Conservation (phyloP, 2,329 filamentous ascomycete species). For the Fusarium phyllophilum region DNA sequence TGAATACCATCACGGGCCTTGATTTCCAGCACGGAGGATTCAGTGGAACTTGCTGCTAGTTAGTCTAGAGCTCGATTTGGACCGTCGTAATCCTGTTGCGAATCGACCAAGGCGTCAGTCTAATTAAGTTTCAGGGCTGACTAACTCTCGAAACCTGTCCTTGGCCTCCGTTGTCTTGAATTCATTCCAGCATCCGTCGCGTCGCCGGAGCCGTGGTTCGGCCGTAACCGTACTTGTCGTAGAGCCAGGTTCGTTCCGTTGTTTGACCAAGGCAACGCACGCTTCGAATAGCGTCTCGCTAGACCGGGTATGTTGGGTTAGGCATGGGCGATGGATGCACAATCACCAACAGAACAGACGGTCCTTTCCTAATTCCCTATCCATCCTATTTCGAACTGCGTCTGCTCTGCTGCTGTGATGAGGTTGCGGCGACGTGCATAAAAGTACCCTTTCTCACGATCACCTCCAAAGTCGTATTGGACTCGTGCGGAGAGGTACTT, state of each 20-base stretch:
- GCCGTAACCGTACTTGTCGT: constrained; percentile 10
- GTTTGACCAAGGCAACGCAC: neutral
- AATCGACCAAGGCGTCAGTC: constrained; percentile 8
- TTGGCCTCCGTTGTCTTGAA: neutral
- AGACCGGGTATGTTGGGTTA: neutral
- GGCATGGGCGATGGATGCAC: neutral
- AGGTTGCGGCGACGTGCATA: constrained; percentile 15
- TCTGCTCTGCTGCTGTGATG: constrained; percentile 12
- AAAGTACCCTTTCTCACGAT: constrained; percentile 6
- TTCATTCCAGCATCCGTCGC: constrained; percentile 19
- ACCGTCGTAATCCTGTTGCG: neutral
- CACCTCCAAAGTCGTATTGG: neutral
- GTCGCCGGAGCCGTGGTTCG: constrained; percentile 15
- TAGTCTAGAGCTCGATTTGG: constrained; percentile 5
- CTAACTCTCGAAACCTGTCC: neutral
- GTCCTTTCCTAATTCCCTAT: neutral
- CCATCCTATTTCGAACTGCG: neutral
- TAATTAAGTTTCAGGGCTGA: constrained; percentile 1
- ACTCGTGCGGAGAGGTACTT: constrained; percentile 27
- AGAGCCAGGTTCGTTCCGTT: neutral
- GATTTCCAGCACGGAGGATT: neutral
- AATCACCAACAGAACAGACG: constrained; percentile 11
- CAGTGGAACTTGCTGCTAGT: neutral
- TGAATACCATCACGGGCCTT: neutral
- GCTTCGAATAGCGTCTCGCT: neutral